phyloP scores from a whole-genome alignment of 495 filamentous ascomycete genomes.

The Xylaria scruposa region DNA sequence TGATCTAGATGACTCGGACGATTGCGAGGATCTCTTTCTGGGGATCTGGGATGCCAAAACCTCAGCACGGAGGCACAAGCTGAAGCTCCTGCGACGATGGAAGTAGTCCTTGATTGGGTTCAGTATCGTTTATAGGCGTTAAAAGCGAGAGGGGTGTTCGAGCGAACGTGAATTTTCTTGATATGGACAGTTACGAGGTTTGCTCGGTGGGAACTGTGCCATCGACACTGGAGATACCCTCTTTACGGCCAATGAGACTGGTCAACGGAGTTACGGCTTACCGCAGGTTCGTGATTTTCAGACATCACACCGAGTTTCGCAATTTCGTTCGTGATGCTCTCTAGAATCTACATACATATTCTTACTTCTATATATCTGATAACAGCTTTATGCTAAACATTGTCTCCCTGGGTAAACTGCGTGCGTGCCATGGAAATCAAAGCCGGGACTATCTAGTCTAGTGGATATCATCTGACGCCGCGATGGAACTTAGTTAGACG shows the following conservation, averaged over 20 bases:
- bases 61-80: constrained; percentile 60
- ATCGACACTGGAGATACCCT: constrained; percentile 5
- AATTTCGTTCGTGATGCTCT: background rate
- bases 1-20: constrained; percentile 90
- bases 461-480: background rate
- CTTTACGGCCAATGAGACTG: background rate
- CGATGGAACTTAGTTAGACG: background rate
- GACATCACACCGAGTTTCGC: background rate
- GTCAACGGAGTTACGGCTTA: constrained; percentile 16
- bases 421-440: background rate
- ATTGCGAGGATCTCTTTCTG: constrained; percentile 91
- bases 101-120: constrained; percentile 1
- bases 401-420: background rate
- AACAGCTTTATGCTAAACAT: background rate
- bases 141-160: background rate
- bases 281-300: background rate
- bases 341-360: constrained; percentile 5
- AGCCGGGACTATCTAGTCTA: background rate
- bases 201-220: background rate
- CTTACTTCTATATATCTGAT: constrained; percentile 11
- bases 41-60: constrained; percentile 81
- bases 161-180: background rate
- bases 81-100: background rate
- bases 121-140: background rate
- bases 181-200: background rate